Evolutionary conservation across 2,329 filamentous ascomycete genomes (phyloP).

Genomic region (Claviceps spartinae): DNA sequence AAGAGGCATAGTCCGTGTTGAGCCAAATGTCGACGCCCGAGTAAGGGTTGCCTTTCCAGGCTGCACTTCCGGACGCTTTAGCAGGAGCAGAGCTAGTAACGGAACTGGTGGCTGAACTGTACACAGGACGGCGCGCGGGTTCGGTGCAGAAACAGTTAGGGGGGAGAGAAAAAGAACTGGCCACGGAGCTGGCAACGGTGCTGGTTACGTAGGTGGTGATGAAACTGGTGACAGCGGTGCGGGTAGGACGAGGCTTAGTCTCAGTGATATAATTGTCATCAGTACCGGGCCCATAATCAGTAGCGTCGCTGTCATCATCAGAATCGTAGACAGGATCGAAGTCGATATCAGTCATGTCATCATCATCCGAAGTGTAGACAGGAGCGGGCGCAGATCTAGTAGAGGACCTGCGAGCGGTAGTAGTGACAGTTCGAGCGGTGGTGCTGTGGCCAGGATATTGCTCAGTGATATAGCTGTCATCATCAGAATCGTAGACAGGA

Average conservation of each 20-base stretch:
- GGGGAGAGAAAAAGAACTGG: background rate
- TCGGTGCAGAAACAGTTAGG: background rate
- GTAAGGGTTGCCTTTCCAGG: constrained; percentile 42
- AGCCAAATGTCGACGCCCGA: constrained; percentile 23
- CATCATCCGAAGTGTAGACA: too few species aligned
- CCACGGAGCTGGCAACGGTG: background rate
- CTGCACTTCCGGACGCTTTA: constrained; percentile 21
- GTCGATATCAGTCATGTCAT: too few species aligned
- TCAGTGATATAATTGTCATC: background rate
- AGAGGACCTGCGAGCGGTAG: too few species aligned
- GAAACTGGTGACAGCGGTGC: background rate
- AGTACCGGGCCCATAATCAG: background rate
- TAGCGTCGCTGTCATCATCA: too few species aligned
- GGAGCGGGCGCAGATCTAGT: too few species aligned
- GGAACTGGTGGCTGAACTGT: background rate
- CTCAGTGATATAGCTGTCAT: too few species aligned
- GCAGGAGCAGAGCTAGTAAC: constrained; percentile 5
- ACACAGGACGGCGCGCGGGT: background rate
- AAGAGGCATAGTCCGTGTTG: constrained; percentile 32
- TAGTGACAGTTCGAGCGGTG: too few species aligned
- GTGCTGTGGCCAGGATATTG: too few species aligned
- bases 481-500: too few species aligned
- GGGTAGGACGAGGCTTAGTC: background rate
- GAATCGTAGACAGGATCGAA: too few species aligned
- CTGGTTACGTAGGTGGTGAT: background rate